Conservation (phyloP, 129 eudicot genomes). For the Cynara cardunculus region DNA sequence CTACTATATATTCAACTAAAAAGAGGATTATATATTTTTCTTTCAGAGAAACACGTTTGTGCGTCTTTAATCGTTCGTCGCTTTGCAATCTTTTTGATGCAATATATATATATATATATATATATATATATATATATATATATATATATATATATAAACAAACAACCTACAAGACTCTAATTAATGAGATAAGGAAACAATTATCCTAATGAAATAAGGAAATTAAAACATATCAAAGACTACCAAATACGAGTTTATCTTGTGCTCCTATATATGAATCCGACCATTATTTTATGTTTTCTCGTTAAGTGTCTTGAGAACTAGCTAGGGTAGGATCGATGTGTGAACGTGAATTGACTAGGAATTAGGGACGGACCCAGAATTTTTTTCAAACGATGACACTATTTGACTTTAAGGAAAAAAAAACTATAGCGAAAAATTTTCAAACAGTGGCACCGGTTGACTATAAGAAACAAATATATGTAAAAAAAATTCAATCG, state of each 20-base stretch:
- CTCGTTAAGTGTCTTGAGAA: background rate
- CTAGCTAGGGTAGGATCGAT: background rate
- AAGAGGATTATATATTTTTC: background rate
- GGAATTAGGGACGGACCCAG: too few species aligned
- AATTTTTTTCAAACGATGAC: too few species aligned
- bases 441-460: too few species aligned
- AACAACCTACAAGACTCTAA: background rate
- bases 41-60: constrained; percentile 13
- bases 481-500: too few species aligned
- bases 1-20: constrained; percentile 1
- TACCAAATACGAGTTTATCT: background rate
- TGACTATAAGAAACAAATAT: too few species aligned
- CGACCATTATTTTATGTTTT: background rate
- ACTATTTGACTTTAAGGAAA: too few species aligned
- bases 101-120: background rate
- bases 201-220: background rate
- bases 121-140: too few species aligned
- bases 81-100: constrained; percentile 4
- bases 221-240: background rate
- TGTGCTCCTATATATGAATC: background rate
- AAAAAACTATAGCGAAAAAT: too few species aligned
- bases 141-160: background rate
- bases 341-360: background rate
- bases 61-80: background rate
- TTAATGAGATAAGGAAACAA: background rate